Base-by-base conservation (phyloP, 2,329 filamentous ascomycete species). In the Neonectria neomacrospora region DNA sequence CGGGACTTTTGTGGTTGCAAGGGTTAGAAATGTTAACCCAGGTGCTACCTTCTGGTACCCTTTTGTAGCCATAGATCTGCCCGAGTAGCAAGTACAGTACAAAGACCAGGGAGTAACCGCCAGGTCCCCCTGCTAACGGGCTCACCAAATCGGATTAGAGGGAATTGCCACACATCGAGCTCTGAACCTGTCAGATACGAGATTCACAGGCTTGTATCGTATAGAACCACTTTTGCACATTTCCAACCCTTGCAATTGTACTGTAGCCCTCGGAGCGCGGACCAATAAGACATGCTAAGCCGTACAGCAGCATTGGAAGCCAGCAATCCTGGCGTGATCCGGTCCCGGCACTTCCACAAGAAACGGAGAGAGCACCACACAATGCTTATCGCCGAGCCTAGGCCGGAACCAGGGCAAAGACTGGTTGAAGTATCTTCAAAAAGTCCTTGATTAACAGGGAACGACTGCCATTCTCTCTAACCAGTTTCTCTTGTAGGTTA, bases 1-100 rank as follows among this genome's bases (percentile, higher is more conserved):
- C 42, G 42, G 42, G 5, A 45, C 42, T 45, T 45, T 45, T 45
- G 20, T 26, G n/a, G n/a, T n/a, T n/a, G n/a, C n/a, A n/a, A n/a
- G n/a, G n/a, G n/a, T n/a, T n/a, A n/a, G n/a, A n/a, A n/a, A n/a
- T n/a, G n/a, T n/a, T n/a, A n/a, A n/a, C n/a, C n/a, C n/a, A n/a
- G n/a, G n/a, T n/a, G n/a, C n/a, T n/a, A n/a, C n/a, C n/a, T n/a
- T n/a, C n/a, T n/a, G n/a, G n/a, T n/a, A n/a, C n/a, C n/a, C n/a
- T n/a, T n/a, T n/a, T n/a, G n/a, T n/a, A n/a, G n/a, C n/a, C n/a
- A n/a, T n/a, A n/a, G n/a, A n/a, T n/a, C n/a, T n/a, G n/a, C n/a
- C n/a, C n/a, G n/a, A n/a, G n/a, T n/a, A n/a, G n/a, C n/a, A n/a
- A n/a, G n/a, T n/a, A n/a, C n/a, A n/a, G n/a, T n/a, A n/a, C n/a